A percentile compares a stretch with the other conserved stretches of the same genome.
phyloP scores from a whole-genome alignment of 306 rosid genomes.

The Cucumis cinereus region DNA sequence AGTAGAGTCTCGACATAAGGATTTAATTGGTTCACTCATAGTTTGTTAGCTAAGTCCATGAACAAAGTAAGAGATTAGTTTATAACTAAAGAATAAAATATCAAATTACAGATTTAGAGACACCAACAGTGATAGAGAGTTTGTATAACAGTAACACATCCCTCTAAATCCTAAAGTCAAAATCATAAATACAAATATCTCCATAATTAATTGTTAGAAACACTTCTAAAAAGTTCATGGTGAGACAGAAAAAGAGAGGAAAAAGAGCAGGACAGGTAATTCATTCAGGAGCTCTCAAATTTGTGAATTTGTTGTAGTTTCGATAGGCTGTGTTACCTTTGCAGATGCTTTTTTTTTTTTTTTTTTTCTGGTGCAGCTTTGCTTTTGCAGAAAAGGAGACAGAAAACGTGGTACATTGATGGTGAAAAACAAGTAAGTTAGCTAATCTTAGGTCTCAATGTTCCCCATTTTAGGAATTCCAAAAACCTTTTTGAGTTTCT shows the following conservation, averaged over 20 bases:
- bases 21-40: too few relatives aligned
- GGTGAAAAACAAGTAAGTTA: neutral
- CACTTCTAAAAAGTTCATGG: neutral
- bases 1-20: too few relatives aligned
- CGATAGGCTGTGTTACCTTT: neutral
- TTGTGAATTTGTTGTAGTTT: neutral
- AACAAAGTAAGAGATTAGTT: too few relatives aligned
- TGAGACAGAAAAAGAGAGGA: neutral
- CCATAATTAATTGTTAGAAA: too few relatives aligned
- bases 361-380: conserved; percentile 1
- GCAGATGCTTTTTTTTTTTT: neutral
- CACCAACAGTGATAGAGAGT: too few relatives aligned
- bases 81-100: too few relatives aligned
- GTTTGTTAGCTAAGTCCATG: too few relatives aligned
- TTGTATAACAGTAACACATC: too few relatives aligned
- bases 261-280: neutral
- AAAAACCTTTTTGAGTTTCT: neutral
- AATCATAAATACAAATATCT: too few relatives aligned
- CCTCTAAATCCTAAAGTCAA: too few relatives aligned
- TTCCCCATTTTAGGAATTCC: conserved; percentile 16
- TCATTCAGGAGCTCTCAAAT: neutral
- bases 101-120: too few relatives aligned
- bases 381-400: neutral
- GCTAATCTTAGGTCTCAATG: neutral
- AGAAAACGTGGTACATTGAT: conserved; percentile 11